Evolutionary conservation across 495 filamentous ascomycete species (phyloP).

Genomic region (Penicillium dipodomyicola): DNA sequence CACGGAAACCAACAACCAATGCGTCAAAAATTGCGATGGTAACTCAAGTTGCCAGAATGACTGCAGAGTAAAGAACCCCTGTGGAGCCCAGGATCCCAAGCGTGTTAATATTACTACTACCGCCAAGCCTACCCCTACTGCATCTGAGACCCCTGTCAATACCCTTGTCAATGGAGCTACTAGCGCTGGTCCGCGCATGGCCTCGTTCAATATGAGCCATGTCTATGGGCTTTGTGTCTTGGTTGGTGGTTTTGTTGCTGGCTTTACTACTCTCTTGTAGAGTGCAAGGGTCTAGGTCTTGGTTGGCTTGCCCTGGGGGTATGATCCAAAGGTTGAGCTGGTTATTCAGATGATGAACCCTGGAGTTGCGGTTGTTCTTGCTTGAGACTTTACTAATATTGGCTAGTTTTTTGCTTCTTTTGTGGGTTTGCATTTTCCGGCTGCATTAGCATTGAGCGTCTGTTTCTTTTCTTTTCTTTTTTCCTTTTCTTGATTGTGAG

Average conservation of each 20-base stretch:
- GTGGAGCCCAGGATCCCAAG: constrained; percentile 71
- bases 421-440: constrained; percentile 9
- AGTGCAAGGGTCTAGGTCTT: not conserved
- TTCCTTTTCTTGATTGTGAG: constrained; percentile 5
- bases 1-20: constrained; percentile 67
- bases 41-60: constrained; percentile 58
- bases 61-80: constrained; percentile 73
- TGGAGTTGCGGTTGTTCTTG: constrained; percentile 7
- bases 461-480: not conserved
- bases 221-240: constrained; percentile 58
- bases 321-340: not conserved
- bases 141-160: constrained; percentile 30
- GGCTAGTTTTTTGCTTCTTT: not conserved
- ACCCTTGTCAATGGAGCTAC: constrained; percentile 21
- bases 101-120: constrained; percentile 56
- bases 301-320: too few relatives aligned
- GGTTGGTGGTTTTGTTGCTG: constrained; percentile 59
- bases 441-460: constrained; percentile 20
- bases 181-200: constrained; percentile 25
- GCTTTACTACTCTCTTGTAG: constrained; percentile 61
- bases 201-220: constrained; percentile 52
- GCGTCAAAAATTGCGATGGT: constrained; percentile 57
- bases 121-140: constrained; percentile 41
- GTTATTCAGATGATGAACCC: not conserved
- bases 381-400: not conserved